Base-by-base conservation (phyloP, 306 rosid species). In the Glycine soja region DNA sequence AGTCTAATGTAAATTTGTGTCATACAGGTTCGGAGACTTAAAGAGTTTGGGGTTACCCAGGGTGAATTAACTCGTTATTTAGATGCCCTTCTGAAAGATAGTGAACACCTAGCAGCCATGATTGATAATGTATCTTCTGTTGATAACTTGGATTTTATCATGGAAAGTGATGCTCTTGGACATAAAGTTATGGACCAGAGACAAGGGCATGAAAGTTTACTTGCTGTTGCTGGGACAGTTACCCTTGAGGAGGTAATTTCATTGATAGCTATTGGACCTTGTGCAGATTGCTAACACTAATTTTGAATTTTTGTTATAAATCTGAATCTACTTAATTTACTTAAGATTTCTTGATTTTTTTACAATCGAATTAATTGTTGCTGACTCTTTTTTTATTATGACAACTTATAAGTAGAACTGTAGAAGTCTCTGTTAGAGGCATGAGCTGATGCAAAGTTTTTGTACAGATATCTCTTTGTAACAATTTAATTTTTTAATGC, bases 61-160 rank as follows among this genome's bases (percentile, higher is more conserved):
- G 99, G 99, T 77, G 99, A 95, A 95, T 89, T 95, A 81, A 93
- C 97, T 70, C 98, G 99, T 57, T 95, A 95, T 81, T 85, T 95
- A 88, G 97, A 90, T 84, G 99, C 99, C 43, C 91, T 95, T 77
- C 80, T 95, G 80, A 95, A 93, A 88, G 99, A 95, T 58, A 95
- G 99, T 79, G 99, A 95, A 83, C 99, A 95, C 89, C 80, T 95
- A 45, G 99, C 99, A 48, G 99, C 98, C 85, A 91, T 95, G 97
- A 90, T 95, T 79, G 99, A 95, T 87, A 95, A 95, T 77, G 97
- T 95, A 76, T 92, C 99, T 70, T 95, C 99, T 15, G 99, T 95
- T 85, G 99, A 95, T 92, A 95, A 95, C 87, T 86, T 95, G 97
- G 97, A 95, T 88, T 95, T 95, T 86, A 91, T 90, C 79, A 95